Base-by-base conservation (phyloP, 768 basidiomycete genomes). In the Tulasnella sp. region DNA sequence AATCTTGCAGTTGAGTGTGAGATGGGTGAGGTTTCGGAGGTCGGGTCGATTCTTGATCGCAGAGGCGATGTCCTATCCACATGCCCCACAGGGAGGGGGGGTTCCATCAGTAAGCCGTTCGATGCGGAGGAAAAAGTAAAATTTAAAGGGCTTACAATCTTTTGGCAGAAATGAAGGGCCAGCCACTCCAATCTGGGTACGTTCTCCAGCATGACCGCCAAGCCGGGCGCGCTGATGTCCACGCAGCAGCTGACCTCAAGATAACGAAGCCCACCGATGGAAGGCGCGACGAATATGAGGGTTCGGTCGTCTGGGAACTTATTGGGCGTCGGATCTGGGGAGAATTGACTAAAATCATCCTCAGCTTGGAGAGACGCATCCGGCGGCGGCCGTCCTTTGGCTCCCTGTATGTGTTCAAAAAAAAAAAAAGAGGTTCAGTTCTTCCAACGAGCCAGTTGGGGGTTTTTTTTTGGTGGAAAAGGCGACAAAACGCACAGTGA, bases 1-100 rank as follows among this genome's bases (percentile, higher is more conserved):
- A 21, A 59, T 59, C 45, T 59, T 59, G 57, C 57, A 59, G 49
- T 59, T 59, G 4, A 59, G 27, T 5, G 48, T 59, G 11, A 59
- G 42, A 31, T 59, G 46, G 17, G 22, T 50, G 27, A 59, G 30
- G 21, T 59, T 49, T 9, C 30, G 48, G 21, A 59, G 49, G 15
- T 51, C 34, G 7, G 57, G 57, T 29, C 49, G 45, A 19, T 42
- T 12, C 24, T 29, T 48, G 3, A 59, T 30, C 11, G 57, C 45
- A 25, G 57, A 30, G 17, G 57, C 57, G 27, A 59, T 50, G 27
- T 59, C 57, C 57, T 59, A 29, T 17, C 30, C 48, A 25, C 44
- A 25, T 15, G 2, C 25, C 5, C 19, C 7, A 38, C 7, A 7
- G 5, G 34, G 5, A 15, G 15, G 34, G 7, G 34, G 5, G 34